These are phyloP conservation scores for Stagonosporopsis vannaccii DNA, from an alignment of 2,329 filamentous ascomycete genomes.

Conservation along the genomic window DNA sequence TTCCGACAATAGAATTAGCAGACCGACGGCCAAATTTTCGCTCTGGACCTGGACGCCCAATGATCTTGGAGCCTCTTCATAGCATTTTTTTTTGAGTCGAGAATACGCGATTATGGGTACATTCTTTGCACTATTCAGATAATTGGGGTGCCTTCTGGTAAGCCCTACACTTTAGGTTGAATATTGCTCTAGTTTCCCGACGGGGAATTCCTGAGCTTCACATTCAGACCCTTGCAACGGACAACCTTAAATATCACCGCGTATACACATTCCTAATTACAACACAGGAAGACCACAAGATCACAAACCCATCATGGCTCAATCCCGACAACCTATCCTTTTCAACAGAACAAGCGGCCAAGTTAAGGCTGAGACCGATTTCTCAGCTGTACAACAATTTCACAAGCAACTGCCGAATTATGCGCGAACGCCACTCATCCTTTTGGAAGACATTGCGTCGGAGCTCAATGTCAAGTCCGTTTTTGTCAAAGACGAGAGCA, in stretches of 20 bases:
- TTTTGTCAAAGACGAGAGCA: constrained; percentile 75
- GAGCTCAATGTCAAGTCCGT: constrained; percentile 63
- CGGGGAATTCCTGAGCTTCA: background rate
- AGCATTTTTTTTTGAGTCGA: background rate
- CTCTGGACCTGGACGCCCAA: no score
- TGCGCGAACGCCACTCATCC: constrained; percentile 61
- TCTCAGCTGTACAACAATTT: constrained; percentile 50
- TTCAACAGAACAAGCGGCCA: background rate
- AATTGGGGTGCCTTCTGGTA: background rate
- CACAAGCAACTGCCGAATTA: constrained; percentile 67
- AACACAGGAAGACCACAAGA: background rate
- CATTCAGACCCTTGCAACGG: background rate
- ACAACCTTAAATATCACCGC: background rate
- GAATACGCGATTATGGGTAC: no score
- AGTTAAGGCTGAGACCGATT: background rate
- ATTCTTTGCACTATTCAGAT: background rate
- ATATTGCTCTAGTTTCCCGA: constrained; percentile 4
- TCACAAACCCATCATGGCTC: background rate
- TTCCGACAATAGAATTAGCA: background rate
- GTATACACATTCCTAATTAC: background rate
- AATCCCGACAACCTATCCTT: background rate
- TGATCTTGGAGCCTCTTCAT: no score
- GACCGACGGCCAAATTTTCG: background rate
- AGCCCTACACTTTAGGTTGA: background rate
- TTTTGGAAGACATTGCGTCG: constrained; percentile 62